Percentiles rank a stretch among this genome's conserved stretches.
Conservation (phyloP, 345 rosid genomes). For the Arabis hirsuta region DNA sequence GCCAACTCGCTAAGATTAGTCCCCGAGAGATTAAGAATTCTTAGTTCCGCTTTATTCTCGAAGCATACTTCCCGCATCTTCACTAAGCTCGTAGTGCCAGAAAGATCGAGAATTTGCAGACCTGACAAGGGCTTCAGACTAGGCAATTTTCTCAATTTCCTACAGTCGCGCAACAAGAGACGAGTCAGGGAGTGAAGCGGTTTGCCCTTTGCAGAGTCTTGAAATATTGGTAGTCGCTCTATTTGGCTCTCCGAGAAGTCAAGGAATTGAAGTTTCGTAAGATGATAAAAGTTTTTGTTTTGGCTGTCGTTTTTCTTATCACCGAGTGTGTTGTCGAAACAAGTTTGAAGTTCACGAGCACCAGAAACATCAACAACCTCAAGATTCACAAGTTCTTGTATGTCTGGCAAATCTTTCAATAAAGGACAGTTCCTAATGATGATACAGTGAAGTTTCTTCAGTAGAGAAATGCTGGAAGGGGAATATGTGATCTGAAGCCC, state of each 20-base stretch:
- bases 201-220: neutral
- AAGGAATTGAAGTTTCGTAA: conserved; percentile 49
- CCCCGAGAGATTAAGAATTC: conserved; percentile 49
- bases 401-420: conserved; percentile 47
- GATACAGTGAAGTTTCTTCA: conserved; percentile 50
- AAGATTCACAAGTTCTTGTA: conserved; percentile 41
- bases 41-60: conserved; percentile 39
- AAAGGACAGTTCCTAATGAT: conserved; percentile 49
- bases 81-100: conserved; percentile 44
- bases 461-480: conserved; percentile 40
- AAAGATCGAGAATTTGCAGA: conserved; percentile 55
- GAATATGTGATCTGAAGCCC: conserved; percentile 43
- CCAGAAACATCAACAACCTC: conserved; percentile 65
- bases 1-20: conserved; percentile 46
- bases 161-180: conserved; percentile 41
- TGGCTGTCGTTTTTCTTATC: conserved; percentile 31
- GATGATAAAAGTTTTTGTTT: conserved; percentile 44
- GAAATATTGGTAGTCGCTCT: conserved; percentile 50
- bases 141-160: conserved; percentile 36
- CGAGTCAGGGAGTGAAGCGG: conserved; percentile 34
- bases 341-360: conserved; percentile 38
- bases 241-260: conserved; percentile 55
- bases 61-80: conserved; percentile 47
- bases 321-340: conserved; percentile 34
- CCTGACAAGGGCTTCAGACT: conserved; percentile 32